A percentile compares a stretch with the other conserved stretches of the same genome.
phyloP scores from a whole-genome alignment of 2,329 filamentous ascomycete genomes.

The Aspergillus sp. region DNA sequence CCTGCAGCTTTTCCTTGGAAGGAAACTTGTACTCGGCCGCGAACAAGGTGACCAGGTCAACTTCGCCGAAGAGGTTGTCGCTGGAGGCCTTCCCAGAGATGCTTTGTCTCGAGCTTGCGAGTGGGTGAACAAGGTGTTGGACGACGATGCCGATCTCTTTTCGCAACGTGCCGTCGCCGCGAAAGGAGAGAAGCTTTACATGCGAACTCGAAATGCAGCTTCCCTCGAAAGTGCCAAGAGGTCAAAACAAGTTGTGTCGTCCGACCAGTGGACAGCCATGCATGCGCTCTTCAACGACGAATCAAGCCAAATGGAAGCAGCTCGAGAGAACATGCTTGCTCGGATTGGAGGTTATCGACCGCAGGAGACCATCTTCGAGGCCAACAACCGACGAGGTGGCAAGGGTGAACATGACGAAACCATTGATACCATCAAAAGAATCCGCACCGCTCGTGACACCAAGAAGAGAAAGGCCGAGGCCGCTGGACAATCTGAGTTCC shows the following conservation, averaged over 20 bases:
- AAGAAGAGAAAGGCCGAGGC: slow-evolving; percentile 37
- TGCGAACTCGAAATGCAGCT: slow-evolving; percentile 83
- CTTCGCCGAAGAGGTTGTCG: slow-evolving; percentile 76
- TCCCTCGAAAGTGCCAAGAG: slow-evolving; percentile 87
- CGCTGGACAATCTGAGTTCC: slow-evolving; percentile 18
- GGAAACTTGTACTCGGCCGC: slow-evolving; percentile 71
- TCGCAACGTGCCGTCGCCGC: slow-evolving; percentile 67
- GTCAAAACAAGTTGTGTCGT: slow-evolving; percentile 69
- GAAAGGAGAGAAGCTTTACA: slow-evolving; percentile 91
- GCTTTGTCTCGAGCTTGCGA: slow-evolving; percentile 72
- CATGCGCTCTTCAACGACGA: slow-evolving; percentile 77
- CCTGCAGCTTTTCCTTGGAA: slow-evolving; percentile 89
- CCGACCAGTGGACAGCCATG: slow-evolving; percentile 66
- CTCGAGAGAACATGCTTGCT: slow-evolving; percentile 80
- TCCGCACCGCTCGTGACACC: slow-evolving; percentile 37
- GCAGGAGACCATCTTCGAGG: slow-evolving; percentile 93
- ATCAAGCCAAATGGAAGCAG: slow-evolving; percentile 57
- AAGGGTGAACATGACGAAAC: slow-evolving; percentile 65
- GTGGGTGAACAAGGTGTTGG: slow-evolving; percentile 73
- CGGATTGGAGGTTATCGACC: slow-evolving; percentile 85
- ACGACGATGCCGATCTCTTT: slow-evolving; percentile 69
- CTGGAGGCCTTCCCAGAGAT: slow-evolving; percentile 71
- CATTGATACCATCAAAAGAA: slow-evolving; percentile 46
- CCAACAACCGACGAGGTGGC: slow-evolving; percentile 71
- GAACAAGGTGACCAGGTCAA: slow-evolving; percentile 56